Evolutionary conservation across 495 filamentous ascomycete species (phyloP).

Genomic region (Hyaloscypha hepaticicola): DNA sequence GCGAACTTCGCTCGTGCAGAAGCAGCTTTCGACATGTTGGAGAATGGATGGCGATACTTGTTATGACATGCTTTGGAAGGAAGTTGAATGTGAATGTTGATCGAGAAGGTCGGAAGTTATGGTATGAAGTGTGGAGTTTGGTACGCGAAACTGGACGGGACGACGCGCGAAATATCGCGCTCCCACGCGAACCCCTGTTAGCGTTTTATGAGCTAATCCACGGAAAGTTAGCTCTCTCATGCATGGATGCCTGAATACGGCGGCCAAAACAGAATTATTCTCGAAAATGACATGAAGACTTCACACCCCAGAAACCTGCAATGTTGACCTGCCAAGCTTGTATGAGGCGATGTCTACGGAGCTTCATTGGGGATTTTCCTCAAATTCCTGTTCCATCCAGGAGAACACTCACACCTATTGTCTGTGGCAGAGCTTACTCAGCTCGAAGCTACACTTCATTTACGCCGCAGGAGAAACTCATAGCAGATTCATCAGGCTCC

Average conservation of each 20-base stretch:
- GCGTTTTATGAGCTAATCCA: not conserved
- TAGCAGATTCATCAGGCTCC: not conserved
- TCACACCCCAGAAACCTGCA: not conserved
- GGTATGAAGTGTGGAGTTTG: not conserved
- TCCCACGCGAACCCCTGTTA: constrained; percentile 20
- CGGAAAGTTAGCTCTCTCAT: not conserved
- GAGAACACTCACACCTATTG: not conserved
- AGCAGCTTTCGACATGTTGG: constrained; percentile 42
- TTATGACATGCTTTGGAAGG: constrained; percentile 19
- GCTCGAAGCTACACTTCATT: not conserved
- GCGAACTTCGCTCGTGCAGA: constrained; percentile 58
- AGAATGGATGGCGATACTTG: constrained; percentile 11
- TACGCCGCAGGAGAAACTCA: not conserved
- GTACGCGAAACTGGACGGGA: not conserved
- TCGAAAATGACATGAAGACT: not conserved
- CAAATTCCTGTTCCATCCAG: constrained; percentile 1
- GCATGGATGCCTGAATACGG: not conserved
- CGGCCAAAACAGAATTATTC: not conserved
- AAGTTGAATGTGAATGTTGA: constrained; percentile 2
- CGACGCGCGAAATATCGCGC: not conserved
- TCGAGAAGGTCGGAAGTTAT: not conserved
- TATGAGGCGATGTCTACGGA: constrained; percentile 22
- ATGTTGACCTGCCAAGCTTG: constrained; percentile 30
- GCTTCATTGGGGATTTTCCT: constrained; percentile 22
- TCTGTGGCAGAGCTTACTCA: not conserved